phyloP scores from a whole-genome alignment of 257 asterid genomes.

The Plantago elongata region DNA sequence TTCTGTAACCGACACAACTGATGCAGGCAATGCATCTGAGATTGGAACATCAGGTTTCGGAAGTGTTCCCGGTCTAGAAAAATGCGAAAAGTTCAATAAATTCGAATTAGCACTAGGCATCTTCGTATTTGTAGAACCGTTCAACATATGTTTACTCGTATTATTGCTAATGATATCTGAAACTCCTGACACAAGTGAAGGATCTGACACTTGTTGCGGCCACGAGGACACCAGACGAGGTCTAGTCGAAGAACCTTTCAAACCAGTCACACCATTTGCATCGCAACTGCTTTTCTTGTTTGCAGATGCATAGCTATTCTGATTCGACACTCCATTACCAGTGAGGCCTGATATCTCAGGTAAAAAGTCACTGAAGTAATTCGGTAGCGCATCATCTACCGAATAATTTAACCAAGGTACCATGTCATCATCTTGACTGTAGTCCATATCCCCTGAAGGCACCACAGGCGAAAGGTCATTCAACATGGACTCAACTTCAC shows the following conservation, averaged over 20 bases:
- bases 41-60: conserved; percentile 37
- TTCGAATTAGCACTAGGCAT: conserved; percentile 27
- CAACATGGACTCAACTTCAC: conserved; percentile 36
- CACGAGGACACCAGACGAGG: conserved; percentile 34
- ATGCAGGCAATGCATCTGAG: conserved; percentile 33
- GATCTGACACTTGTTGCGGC: conserved; percentile 33
- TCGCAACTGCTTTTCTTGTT: conserved; percentile 38
- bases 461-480: conserved; percentile 47
- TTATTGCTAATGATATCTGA: conserved; percentile 35
- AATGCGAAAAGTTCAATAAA: conserved; percentile 65
- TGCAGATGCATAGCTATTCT: conserved; percentile 31
- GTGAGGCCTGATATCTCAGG: conserved; percentile 69
- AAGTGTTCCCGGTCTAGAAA: conserved; percentile 55
- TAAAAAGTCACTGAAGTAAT: conserved; percentile 45
- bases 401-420: conserved; percentile 68
- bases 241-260: conserved; percentile 38
- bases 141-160: conserved; percentile 27
- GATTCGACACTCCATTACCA: conserved; percentile 38
- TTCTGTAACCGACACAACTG: conserved; percentile 31
- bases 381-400: conserved; percentile 41
- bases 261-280: conserved; percentile 28
- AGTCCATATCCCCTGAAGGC: conserved; percentile 48
- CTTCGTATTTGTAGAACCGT: conserved; percentile 24
- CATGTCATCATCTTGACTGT: conserved; percentile 65
- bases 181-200: conserved; percentile 43